Conservation (phyloP, 1,284 basidiomycete genomes). For the Trichosporon asahii region DNA sequence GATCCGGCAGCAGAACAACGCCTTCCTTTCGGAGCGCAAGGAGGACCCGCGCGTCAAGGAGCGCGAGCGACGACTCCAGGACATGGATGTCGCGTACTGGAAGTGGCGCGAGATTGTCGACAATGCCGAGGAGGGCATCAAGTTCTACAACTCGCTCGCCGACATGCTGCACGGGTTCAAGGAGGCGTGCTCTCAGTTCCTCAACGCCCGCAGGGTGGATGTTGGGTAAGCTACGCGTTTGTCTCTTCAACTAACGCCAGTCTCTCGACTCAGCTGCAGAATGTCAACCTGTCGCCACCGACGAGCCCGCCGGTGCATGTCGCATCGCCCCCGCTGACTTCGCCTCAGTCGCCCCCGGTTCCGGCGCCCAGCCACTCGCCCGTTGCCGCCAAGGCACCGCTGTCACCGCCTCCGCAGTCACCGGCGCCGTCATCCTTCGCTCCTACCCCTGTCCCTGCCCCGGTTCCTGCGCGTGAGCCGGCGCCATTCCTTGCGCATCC, state of each 20-base stretch:
- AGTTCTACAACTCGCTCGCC: constrained; percentile 82
- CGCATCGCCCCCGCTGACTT: constrained; percentile 15
- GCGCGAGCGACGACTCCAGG: constrained; percentile 78
- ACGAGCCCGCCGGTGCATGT: constrained; percentile 17
- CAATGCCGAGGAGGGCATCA: constrained; percentile 83
- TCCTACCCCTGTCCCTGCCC: constrained; percentile 12
- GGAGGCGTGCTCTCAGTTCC: constrained; percentile 71
- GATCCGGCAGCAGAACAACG: constrained; percentile 70
- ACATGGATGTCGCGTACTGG: constrained; percentile 81
- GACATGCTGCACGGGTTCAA: constrained; percentile 69
- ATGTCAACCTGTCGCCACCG: constrained; percentile 14
- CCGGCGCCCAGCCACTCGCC: constrained; percentile 15
- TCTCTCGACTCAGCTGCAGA: constrained; percentile 30
- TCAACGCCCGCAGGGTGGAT: constrained; percentile 63
- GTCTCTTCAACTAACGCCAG: neutral
- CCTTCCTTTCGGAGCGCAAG: constrained; percentile 72
- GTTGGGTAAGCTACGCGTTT: constrained; percentile 39
- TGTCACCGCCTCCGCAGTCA: constrained; percentile 22
- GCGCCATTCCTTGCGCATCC: constrained; percentile 42
- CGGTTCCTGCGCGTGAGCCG: neutral
- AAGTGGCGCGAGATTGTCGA: constrained; percentile 81
- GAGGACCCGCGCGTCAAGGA: constrained; percentile 75
- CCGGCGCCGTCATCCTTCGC: constrained; percentile 20
- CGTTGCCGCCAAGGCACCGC: constrained; percentile 4
- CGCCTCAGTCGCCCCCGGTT: constrained; percentile 14